A percentile compares a stretch with the other conserved stretches of the same genome.
Conservation (phyloP, 345 rosid genomes). For the Arabidopsis suecica region DNA sequence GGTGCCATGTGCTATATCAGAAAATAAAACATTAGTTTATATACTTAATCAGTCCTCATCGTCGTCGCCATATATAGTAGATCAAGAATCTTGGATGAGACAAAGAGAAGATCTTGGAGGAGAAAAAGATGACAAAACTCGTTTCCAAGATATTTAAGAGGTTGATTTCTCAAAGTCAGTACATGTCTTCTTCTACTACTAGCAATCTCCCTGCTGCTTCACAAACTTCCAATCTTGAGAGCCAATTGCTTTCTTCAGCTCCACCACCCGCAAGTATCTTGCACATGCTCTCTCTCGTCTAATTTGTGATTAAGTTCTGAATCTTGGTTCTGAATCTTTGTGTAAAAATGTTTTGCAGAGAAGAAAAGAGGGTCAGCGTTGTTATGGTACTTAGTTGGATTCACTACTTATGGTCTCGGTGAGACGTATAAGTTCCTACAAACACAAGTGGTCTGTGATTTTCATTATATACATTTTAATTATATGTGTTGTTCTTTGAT, state of each 20-base stretch:
- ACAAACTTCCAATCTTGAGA: conserved; percentile 37
- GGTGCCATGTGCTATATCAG: conserved; percentile 1
- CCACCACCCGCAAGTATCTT: conserved; percentile 47
- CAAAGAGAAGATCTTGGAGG: not conserved
- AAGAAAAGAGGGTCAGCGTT: conserved; percentile 55
- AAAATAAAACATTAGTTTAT: not conserved
- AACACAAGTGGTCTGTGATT: conserved; percentile 60
- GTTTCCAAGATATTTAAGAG: conserved; percentile 51
- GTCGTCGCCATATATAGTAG: not conserved
- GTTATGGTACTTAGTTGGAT: conserved; percentile 74
- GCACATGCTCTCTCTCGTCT: not conserved
- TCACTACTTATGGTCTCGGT: conserved; percentile 71
- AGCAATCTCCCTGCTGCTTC: conserved; percentile 19
- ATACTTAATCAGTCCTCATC: not conserved
- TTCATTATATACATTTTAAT: not conserved
- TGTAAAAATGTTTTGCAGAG: conserved; percentile 28
- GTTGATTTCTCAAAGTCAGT: conserved; percentile 29
- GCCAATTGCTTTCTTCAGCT: conserved; percentile 33
- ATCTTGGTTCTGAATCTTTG: not conserved
- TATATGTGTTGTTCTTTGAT: not conserved
- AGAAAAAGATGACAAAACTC: conserved; percentile 37
- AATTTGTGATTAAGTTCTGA: conserved; percentile 24
- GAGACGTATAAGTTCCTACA: conserved; percentile 71
- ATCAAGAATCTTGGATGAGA: conserved; percentile 4
- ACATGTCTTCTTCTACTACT: conserved; percentile 24